A percentile compares a stretch with the other conserved stretches of the same genome.
Evolutionary conservation across 2,329 filamentous ascomycete species (phyloP).

Genomic region (Madurella mycetomatis): DNA sequence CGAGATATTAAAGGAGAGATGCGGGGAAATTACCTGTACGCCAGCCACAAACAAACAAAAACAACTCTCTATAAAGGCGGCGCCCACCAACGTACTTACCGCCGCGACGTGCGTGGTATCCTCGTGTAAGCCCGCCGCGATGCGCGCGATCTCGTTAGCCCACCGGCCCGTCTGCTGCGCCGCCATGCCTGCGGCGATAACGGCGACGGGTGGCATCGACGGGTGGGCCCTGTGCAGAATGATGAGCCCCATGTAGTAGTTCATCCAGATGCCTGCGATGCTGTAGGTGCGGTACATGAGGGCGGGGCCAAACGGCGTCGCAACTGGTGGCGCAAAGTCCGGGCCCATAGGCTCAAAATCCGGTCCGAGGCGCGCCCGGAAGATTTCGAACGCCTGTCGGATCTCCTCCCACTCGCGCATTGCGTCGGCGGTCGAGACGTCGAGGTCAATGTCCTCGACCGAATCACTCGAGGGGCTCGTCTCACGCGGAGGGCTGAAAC

Average conservation of each 20-base stretch:
- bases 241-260: slow-evolving; percentile 81
- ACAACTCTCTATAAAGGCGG: slow-evolving; percentile 75
- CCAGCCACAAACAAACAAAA: slow-evolving; percentile 84
- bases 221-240: slow-evolving; percentile 79
- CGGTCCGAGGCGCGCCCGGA: slow-evolving; percentile 62
- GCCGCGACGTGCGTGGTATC: slow-evolving; percentile 48
- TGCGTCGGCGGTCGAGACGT: slow-evolving; percentile 63
- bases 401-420: slow-evolving; percentile 76
- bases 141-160: slow-evolving; percentile 73
- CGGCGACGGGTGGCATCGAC: slow-evolving; percentile 83
- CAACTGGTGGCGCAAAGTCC: slow-evolving; percentile 57
- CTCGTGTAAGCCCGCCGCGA: slow-evolving; percentile 67
- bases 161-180: slow-evolving; percentile 66
- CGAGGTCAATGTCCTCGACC: slow-evolving; percentile 54
- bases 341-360: slow-evolving; percentile 71
- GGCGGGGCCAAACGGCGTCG: slow-evolving; percentile 77
- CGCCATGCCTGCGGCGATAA: slow-evolving; percentile 77
- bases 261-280: slow-evolving; percentile 83
- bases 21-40: slow-evolving; percentile 52
- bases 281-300: slow-evolving; percentile 79
- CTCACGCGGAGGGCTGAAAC: slow-evolving; percentile 49
- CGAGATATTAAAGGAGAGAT: not conserved
- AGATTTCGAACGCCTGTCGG: slow-evolving; percentile 61
- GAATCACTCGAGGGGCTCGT: slow-evolving; percentile 39
- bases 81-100: slow-evolving; percentile 73